phyloP scores from a whole-genome alignment of 176 grass and related monocot genomes.

The Aegilops bicornis region DNA sequence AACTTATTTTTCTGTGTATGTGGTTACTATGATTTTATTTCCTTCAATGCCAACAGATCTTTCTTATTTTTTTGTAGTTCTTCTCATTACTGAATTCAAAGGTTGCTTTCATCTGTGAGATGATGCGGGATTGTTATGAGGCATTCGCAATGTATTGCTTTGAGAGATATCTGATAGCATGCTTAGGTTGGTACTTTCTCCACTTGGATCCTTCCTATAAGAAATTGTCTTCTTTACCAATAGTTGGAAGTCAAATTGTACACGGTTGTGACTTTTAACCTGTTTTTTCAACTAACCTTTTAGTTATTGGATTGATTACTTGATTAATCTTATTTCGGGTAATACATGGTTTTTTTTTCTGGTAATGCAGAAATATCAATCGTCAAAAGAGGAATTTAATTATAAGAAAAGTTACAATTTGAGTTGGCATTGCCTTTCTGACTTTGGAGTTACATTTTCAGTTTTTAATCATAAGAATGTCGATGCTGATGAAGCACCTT shows the following conservation, averaged over 20 bases:
- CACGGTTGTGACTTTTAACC: neutral
- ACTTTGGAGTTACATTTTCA: neutral
- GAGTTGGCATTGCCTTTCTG: neutral
- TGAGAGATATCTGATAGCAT: constrained; percentile 98
- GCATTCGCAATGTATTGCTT: constrained; percentile 99
- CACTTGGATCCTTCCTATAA: neutral
- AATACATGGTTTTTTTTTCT: neutral
- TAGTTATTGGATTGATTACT: constrained; percentile 8
- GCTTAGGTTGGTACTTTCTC: constrained; percentile 68
- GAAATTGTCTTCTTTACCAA: neutral
- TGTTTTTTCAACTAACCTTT: neutral
- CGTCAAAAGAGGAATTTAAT: neutral
- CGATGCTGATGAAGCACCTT: constrained; percentile 3
- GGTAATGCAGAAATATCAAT: neutral
- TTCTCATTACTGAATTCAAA: constrained; percentile 79
- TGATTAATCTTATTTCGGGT: neutral
- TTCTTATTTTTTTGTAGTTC: constrained; percentile 62
- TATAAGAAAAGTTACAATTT: neutral
- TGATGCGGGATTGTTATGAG: constrained; percentile 95
- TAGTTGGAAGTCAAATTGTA: neutral
- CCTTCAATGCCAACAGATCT: constrained; percentile 7
- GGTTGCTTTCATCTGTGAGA: constrained; percentile 88
- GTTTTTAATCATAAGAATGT: neutral
- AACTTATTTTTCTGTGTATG: constrained; percentile 31
- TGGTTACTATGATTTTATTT: constrained; percentile 24